Conservation (phyloP, 1,139 yeast species). For the Lodderomyces beijingensis region DNA sequence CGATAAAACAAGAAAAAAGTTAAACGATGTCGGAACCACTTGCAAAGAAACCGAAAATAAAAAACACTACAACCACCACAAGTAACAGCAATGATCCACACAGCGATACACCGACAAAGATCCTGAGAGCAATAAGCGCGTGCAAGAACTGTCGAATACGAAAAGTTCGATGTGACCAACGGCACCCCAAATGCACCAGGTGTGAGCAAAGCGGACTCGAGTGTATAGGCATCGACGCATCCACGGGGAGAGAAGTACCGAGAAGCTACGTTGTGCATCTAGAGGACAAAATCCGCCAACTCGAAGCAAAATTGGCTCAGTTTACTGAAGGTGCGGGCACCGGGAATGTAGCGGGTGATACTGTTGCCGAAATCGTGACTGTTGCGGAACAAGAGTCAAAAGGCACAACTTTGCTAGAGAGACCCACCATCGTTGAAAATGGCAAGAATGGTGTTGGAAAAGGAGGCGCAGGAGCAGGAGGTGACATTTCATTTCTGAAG, state of each 20-base stretch:
- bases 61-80: too few relatives aligned
- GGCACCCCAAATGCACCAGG: conserved; percentile 71
- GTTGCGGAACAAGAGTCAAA: neutral
- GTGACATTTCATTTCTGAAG: conserved; percentile 59
- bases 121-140: conserved; percentile 64
- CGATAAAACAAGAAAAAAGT: too few relatives aligned
- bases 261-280: conserved; percentile 72
- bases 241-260: conserved; percentile 83
- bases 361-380: conserved; percentile 1
- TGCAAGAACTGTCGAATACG: conserved; percentile 78
- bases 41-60: conserved; percentile 5
- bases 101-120: too few relatives aligned
- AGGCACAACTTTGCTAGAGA: neutral
- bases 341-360: conserved; percentile 1
- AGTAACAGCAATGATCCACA: too few relatives aligned
- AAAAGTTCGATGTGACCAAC: conserved; percentile 80
- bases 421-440: neutral
- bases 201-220: conserved; percentile 67
- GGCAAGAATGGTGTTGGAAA: neutral
- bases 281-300: conserved; percentile 56
- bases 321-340: neutral
- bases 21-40: conserved; percentile 6
- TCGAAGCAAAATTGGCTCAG: conserved; percentile 44
- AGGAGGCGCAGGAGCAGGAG: neutral
- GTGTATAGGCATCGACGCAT: conserved; percentile 82